Evolutionary conservation across 225 moss, liverwort and hornwort species (phyloP).

Genomic region (Sphagnum tenellum): DNA sequence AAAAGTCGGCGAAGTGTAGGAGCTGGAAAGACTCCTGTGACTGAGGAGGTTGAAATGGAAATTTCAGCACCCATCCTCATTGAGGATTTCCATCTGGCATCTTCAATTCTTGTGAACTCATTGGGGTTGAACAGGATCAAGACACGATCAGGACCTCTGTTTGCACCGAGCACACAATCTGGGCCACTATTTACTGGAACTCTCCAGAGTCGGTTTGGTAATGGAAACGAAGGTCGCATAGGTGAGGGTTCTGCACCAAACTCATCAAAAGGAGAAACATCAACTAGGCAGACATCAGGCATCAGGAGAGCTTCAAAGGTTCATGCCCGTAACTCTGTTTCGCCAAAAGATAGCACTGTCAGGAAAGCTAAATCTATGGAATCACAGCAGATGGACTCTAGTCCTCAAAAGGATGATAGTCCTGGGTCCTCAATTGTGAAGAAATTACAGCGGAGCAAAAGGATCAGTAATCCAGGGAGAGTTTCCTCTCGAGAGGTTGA

Average conservation of each 20-base stretch:
- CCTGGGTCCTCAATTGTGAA: slow-evolving; percentile 32
- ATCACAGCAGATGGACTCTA: too few species aligned
- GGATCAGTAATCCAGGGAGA: too few species aligned
- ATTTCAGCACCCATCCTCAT: background rate
- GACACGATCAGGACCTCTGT: slow-evolving; percentile 54
- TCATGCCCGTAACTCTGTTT: slow-evolving; percentile 42
- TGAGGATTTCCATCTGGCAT: slow-evolving; percentile 56
- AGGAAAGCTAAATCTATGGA: background rate
- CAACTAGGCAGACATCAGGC: slow-evolving; percentile 32
- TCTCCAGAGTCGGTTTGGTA: slow-evolving; percentile 52
- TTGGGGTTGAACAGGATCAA: slow-evolving; percentile 54
- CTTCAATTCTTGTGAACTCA: slow-evolving; percentile 20
- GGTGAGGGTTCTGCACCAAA: slow-evolving; percentile 44
- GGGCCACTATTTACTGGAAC: slow-evolving; percentile 56
- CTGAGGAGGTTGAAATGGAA: slow-evolving; percentile 22
- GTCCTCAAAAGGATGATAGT: slow-evolving; percentile 19
- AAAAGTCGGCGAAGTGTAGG: slow-evolving; percentile 26
- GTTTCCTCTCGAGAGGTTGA: slow-evolving; percentile 5
- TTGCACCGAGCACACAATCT: slow-evolving; percentile 47
- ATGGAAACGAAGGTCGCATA: slow-evolving; percentile 27
- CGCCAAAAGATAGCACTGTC: slow-evolving; percentile 25
- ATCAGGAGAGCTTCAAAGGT: slow-evolving; percentile 46
- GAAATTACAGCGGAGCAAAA: too few species aligned
- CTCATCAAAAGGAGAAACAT: slow-evolving; percentile 35
- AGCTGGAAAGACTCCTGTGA: slow-evolving; percentile 36